Base-by-base conservation (phyloP, 768 basidiomycete genomes). In the Pisolithus marmoratus region DNA sequence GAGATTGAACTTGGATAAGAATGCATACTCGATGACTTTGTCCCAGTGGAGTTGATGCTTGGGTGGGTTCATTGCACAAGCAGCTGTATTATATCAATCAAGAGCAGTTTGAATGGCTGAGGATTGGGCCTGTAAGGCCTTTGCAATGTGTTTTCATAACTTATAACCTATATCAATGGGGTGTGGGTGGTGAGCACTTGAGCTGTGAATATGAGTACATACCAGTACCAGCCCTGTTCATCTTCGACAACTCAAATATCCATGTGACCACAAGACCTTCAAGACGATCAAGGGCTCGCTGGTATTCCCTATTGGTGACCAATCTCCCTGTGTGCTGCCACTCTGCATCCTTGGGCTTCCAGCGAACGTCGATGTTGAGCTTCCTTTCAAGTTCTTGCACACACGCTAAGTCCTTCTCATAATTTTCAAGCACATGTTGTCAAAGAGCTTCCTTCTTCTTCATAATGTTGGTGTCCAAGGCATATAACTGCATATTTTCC, bases 201-300 rank as follows among this genome's bases (percentile, higher is more conserved):
- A 23, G 20, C 5, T 26, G 14, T 23, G 54, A 43, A 14, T 36
- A 20, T 29, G 29, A 29, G 29, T 43, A 23, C 41, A 24, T 20
- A 58, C 56, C 56, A 27, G 54, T 58, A 1, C 56, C 56, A 3
- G 45, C 54, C 24, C 51, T 17, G 0, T 47, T 49, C 14, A 65
- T 46, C 53, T 67, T 71, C 4, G 55, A 46, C 2, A 72, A 51
- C 49, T 72, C 65, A 43, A 70, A 63, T 0, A 71, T 51, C 0
- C 60, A 48, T 53, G 64, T 63, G 0, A 69, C 64, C 1, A 70
- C 66, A 1, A 71, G 55, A 7, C 57, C 52, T 31, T 72, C 63
- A 0, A 72, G 59, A 6, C 62, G 51, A 27, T 69, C 63, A 0
- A 70, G 19, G 8, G 31, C 43, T 1, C 6, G n/a, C 1, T 31